Conservation (phyloP, 257 asterid genomes). For the Nicotiana attenuata region DNA sequence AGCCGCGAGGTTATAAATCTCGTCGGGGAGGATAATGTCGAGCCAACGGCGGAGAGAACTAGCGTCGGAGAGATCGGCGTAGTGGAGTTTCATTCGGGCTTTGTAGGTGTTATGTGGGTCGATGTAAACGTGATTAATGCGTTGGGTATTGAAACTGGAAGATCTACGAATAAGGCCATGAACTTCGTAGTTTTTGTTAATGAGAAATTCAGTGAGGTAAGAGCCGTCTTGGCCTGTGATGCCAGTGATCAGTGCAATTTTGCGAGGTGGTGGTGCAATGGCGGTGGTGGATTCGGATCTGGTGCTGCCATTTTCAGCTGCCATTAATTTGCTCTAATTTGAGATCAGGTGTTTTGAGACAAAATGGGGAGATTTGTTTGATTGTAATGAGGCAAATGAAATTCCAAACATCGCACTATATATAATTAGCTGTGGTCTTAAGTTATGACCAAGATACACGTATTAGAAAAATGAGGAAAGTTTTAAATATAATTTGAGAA, state of each 20-base stretch:
- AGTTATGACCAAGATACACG: not conserved
- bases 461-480: not conserved
- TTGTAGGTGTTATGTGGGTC: conserved; percentile 90
- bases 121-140: conserved; percentile 92
- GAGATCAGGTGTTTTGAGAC: not conserved
- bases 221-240: conserved; percentile 99
- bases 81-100: conserved; percentile 94
- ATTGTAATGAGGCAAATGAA: not conserved
- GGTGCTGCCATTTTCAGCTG: conserved; percentile 31
- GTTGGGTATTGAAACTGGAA: conserved; percentile 94
- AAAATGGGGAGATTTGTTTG: not conserved
- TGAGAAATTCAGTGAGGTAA: conserved; percentile 84
- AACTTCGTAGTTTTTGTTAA: conserved; percentile 72
- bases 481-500: not conserved
- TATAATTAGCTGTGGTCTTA: not conserved
- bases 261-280: not conserved
- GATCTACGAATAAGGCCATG: conserved; percentile 97
- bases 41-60: conserved; percentile 99
- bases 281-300: conserved; percentile 16
- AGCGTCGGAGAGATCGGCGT: conserved; percentile 94
- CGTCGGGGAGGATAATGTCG: conserved; percentile 81
- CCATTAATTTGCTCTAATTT: conserved; percentile 15
- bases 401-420: not conserved
- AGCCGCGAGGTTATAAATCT: conserved; percentile 97
- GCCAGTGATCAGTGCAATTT: conserved; percentile 92